A percentile compares a stretch with the other conserved stretches of the same genome.
phyloP scores from a whole-genome alignment of 106 monocot species.

The Amphibolis antarctica region DNA sequence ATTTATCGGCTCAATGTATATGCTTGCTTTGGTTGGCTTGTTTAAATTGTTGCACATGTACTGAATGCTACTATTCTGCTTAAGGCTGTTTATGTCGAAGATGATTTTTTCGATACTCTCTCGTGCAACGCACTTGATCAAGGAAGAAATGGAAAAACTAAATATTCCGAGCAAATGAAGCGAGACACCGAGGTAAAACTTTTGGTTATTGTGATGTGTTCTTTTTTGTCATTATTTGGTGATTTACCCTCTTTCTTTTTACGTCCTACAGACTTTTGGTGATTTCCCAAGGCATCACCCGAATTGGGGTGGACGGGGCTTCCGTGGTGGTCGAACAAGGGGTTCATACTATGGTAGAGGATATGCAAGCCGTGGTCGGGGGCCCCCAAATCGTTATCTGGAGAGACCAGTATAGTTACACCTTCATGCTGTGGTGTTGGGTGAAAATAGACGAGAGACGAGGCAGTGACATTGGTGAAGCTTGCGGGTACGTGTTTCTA shows the following conservation, averaged over 20 bases:
- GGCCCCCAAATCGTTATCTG: too few species aligned
- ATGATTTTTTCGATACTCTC: constrained; percentile 67
- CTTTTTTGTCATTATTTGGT: too few species aligned
- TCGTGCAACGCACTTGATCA: constrained; percentile 42
- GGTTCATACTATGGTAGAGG: constrained; percentile 52
- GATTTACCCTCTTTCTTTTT: neutral
- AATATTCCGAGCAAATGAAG: constrained; percentile 25
- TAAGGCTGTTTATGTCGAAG: constrained; percentile 43
- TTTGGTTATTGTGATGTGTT: too few species aligned
- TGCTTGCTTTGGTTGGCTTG: too few species aligned
- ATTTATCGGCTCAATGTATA: too few species aligned
- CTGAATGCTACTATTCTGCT: neutral
- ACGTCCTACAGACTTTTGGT: constrained; percentile 36
- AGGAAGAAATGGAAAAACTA: constrained; percentile 2
- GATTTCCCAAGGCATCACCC: constrained; percentile 34
- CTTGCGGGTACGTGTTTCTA: too few species aligned
- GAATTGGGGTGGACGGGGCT: constrained; percentile 50
- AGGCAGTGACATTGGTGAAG: neutral
- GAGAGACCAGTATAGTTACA: too few species aligned
- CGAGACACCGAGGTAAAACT: constrained; percentile 22
- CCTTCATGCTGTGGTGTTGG: too few species aligned
- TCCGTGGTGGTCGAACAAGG: constrained; percentile 33
- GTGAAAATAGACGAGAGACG: neutral
- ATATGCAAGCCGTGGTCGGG: constrained; percentile 23
- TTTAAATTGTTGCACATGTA: too few species aligned